Base-by-base conservation (phyloP, 805 yeast species). In the Brettanomyces bruxellensis region DNA sequence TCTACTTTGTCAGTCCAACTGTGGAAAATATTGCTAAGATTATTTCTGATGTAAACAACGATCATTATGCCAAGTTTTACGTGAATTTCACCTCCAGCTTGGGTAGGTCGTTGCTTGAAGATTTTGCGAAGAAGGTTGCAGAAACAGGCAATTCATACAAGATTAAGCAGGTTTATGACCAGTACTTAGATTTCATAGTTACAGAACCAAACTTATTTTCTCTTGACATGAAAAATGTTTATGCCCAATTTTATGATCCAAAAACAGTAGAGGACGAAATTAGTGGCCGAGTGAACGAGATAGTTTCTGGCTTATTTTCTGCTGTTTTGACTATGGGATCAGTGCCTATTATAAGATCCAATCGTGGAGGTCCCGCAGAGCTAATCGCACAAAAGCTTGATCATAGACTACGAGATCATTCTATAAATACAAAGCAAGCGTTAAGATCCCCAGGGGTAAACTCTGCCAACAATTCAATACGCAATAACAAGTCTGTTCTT, bases 321-420 rank as follows among this genome's bases (percentile, higher is more conserved):
- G 72, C 86, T 11, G 74, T 93, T 8, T 75, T 89, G 54, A 87
- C 96, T 9, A 70, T 80, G 60, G 86, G 83, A 12, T 73, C 81
- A 7, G 78, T 93, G 32, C 99, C 99, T 1, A 80, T 93, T 44
- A 87, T 93, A 50, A 77, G 99, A 57, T 83, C 96, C 45, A 90
- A 93, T 40, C 72, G 83, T 38, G 95, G 95, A 43, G 96, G 96
- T 1, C 95, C 99, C 0, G 97, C 98, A 2, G 98, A 93, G 61
- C 75, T 90, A 59, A 85, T 93, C 36, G 95, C 97, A 1, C 85
- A 83, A 55, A 86, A 83, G 57, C 72, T 93, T 49, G 97, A 95
- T 58, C 76, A 79, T 56, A 83, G 80, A 58, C 70, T 93, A 50
- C 75, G 98, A 47, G 96, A 93, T 58, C 85, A 87, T 59, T 84